Percentiles rank a stretch among this genome's conserved stretches.
Evolutionary conservation across 371 early-diverging fungal genomes (phyloP).

Genomic region (Amoeboradix gromovi): DNA sequence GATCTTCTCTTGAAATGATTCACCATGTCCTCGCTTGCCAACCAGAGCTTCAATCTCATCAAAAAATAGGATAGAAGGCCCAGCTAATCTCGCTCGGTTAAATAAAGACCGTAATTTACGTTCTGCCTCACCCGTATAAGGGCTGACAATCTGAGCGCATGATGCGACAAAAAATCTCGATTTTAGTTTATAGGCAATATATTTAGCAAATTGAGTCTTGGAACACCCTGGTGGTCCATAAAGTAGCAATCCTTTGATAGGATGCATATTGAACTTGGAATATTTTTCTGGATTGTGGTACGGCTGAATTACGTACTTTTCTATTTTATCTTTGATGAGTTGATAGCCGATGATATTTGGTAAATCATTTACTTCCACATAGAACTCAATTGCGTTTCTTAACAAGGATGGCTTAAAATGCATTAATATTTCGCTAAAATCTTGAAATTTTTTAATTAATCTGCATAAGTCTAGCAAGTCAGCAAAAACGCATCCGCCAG

Average conservation of each 20-base stretch:
- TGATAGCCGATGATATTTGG: neutral
- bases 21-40: neutral
- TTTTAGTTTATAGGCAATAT: neutral
- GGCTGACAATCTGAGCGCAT: neutral
- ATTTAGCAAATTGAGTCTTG: neutral
- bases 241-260: neutral
- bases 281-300: neutral
- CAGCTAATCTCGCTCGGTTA: neutral
- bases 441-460: too few species aligned
- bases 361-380: neutral
- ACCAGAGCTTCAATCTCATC: neutral
- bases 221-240: neutral
- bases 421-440: neutral
- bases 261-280: neutral
- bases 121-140: neutral
- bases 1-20: neutral
- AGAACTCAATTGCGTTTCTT: neutral
- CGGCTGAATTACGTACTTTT: neutral
- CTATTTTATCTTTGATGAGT: neutral
- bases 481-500: too few species aligned
- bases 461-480: too few species aligned
- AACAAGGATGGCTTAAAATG: neutral
- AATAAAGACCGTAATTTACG: neutral
- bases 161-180: neutral
- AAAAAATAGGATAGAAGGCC: neutral